Conservation (phyloP, 179 eudicot genomes). For the Beta macrorhiza region DNA sequence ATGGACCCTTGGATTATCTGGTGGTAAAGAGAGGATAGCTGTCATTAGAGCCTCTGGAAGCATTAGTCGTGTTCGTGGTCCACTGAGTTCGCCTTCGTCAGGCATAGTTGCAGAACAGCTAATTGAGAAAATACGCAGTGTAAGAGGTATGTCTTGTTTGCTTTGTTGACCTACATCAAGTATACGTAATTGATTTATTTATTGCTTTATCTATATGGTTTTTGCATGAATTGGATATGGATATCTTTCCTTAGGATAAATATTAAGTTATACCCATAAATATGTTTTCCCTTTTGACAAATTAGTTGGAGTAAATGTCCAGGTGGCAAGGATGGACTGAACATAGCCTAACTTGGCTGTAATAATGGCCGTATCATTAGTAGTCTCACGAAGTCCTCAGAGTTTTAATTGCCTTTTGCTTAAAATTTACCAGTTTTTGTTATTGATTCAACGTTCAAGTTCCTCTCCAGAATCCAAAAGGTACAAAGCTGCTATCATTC, state of each 20-base stretch:
- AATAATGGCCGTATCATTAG: not conserved
- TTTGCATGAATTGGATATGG: not conserved
- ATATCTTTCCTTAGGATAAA: not conserved
- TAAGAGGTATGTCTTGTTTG: constrained; percentile 55
- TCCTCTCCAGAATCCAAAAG: constrained; percentile 62
- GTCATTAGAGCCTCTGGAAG: constrained; percentile 93
- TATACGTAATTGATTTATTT: not conserved
- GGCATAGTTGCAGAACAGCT: constrained; percentile 78
- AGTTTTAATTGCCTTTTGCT: not conserved
- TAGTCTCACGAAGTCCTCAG: not conserved
- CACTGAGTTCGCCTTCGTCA: constrained; percentile 50
- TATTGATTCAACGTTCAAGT: not conserved
- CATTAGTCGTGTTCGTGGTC: constrained; percentile 70
- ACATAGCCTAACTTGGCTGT: not conserved
- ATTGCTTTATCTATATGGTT: not conserved
- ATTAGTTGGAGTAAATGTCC: not conserved
- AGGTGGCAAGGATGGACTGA: not conserved
- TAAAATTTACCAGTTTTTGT: not conserved
- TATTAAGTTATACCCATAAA: not conserved
- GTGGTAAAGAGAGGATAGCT: constrained; percentile 75
- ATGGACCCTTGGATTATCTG: constrained; percentile 88
- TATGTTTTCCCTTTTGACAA: not conserved
- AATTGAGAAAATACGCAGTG: constrained; percentile 72
- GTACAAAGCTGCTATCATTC: constrained; percentile 76
- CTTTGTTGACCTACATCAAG: not conserved